These are phyloP conservation scores for Leccinum subtestaceum DNA, from an alignment of 768 basidiomycete species.

Conservation along the genomic window DNA sequence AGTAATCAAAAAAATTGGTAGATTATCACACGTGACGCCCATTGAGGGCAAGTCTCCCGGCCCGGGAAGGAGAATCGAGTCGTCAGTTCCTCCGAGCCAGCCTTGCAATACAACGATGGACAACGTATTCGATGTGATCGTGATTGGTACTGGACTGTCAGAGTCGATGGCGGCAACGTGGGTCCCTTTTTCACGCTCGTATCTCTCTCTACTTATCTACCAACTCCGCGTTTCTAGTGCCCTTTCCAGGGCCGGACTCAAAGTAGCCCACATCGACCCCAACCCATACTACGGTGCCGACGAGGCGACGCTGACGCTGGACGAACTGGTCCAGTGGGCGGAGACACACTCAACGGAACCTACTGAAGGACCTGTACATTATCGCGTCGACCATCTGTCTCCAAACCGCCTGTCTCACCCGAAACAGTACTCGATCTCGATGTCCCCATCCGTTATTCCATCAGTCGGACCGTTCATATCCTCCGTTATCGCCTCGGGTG, in stretches of 20 bases:
- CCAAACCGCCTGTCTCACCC: slow-evolving; percentile 48
- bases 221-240: slow-evolving; percentile 50
- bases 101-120: slow-evolving; percentile 28
- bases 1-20: slow-evolving; percentile 16
- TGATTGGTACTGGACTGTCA: slow-evolving; percentile 77
- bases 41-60: slow-evolving; percentile 26
- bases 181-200: slow-evolving; percentile 31
- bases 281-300: slow-evolving; percentile 84
- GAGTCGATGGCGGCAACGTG: slow-evolving; percentile 90
- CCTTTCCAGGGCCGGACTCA: slow-evolving; percentile 83
- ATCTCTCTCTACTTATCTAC: background rate
- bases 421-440: slow-evolving; percentile 80
- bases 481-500: slow-evolving; percentile 75
- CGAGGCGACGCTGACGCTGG: slow-evolving; percentile 77
- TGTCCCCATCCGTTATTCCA: slow-evolving; percentile 80
- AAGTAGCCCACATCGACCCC: slow-evolving; percentile 82
- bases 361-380: slow-evolving; percentile 12
- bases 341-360: slow-evolving; percentile 34
- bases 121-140: slow-evolving; percentile 57
- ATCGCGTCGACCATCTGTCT: slow-evolving; percentile 40
- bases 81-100: background rate
- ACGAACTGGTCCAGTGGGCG: slow-evolving; percentile 76
- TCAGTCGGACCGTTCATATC: slow-evolving; percentile 77
- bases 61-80: background rate
- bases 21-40: slow-evolving; percentile 21